A percentile compares a stretch with the other conserved stretches of the same genome.
Conservation (phyloP, 257 asterid genomes). For the Parsonsia alboflavescens region DNA sequence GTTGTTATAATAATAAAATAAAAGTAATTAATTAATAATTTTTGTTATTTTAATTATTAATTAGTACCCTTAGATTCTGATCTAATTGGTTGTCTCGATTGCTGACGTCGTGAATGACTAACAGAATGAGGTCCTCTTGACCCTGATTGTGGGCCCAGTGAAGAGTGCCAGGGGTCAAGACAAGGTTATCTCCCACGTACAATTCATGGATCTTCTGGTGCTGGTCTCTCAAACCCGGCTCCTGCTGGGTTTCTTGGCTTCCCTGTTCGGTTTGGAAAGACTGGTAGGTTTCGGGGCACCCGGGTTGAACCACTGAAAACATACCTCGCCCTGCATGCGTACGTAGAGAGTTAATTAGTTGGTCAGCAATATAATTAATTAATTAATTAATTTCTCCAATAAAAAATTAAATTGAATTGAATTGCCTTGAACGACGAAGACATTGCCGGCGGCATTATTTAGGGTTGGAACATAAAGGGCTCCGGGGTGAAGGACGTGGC, state of each 20-base stretch:
- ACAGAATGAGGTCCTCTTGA: constrained; percentile 29
- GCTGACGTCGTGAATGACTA: constrained; percentile 51
- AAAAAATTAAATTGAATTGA: not conserved
- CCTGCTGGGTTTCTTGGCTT: not conserved
- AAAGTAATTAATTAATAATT: not conserved
- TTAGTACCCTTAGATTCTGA: constrained; percentile 42
- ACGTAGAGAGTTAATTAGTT: too few species aligned
- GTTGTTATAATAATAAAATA: too few species aligned
- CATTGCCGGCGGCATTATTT: constrained; percentile 13
- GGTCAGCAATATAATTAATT: too few species aligned
- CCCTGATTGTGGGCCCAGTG: constrained; percentile 61
- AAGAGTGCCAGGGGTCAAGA: constrained; percentile 44
- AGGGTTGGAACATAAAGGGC: constrained; percentile 20
- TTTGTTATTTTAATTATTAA: too few species aligned
- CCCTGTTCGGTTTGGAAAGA: not conserved
- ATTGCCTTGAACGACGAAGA: constrained; percentile 15
- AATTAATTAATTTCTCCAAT: too few species aligned
- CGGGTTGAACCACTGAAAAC: constrained; percentile 11
- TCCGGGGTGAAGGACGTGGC: constrained; percentile 11
- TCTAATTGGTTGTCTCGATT: constrained; percentile 55
- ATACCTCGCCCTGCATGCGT: constrained; percentile 15
- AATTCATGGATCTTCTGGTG: constrained; percentile 47
- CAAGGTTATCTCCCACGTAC: constrained; percentile 44
- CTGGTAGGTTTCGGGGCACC: constrained; percentile 27
- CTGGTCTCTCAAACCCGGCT: constrained; percentile 20